A percentile compares a stretch with the other conserved stretches of the same genome.
phyloP scores from a whole-genome alignment of 257 asterid species.

The Solanum etuberosum region DNA sequence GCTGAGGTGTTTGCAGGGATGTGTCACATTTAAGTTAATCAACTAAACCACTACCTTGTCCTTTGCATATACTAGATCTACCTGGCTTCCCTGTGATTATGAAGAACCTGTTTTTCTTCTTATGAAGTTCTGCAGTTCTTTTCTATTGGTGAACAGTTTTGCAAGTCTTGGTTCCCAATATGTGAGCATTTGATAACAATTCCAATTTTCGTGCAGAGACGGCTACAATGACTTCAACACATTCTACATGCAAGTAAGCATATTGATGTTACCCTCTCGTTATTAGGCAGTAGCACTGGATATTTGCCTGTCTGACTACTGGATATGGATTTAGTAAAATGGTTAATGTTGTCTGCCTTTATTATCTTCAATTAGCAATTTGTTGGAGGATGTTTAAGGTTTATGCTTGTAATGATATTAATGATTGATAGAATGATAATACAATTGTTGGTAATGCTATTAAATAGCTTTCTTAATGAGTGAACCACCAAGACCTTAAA shows the following conservation, averaged over 20 bases:
- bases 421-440: not conserved
- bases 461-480: not conserved
- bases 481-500: not conserved
- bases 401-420: not conserved
- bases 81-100: not conserved
- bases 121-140: not conserved
- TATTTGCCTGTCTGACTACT: not conserved
- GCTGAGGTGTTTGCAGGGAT: not conserved
- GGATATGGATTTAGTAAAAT: not conserved
- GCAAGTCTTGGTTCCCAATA: not conserved
- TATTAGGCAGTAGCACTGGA: not conserved
- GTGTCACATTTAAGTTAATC: not conserved
- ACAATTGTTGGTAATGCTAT: not conserved
- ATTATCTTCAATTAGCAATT: not conserved
- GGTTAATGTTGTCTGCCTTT: not conserved
- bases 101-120: not conserved
- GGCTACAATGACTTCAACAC: conserved; percentile 99
- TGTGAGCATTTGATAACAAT: conserved; percentile 12
- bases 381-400: not conserved
- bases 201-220: conserved; percentile 63
- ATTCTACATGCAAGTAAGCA: conserved; percentile 95
- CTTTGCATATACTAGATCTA: not conserved
- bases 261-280: conserved; percentile 9
- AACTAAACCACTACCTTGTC: not conserved
- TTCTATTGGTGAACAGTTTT: not conserved